A percentile compares a stretch with the other conserved stretches of the same genome.
These are phyloP conservation scores for Antarctomyces pellizariae DNA, from an alignment of 495 filamentous ascomycete genomes.

Conservation along the genomic window DNA sequence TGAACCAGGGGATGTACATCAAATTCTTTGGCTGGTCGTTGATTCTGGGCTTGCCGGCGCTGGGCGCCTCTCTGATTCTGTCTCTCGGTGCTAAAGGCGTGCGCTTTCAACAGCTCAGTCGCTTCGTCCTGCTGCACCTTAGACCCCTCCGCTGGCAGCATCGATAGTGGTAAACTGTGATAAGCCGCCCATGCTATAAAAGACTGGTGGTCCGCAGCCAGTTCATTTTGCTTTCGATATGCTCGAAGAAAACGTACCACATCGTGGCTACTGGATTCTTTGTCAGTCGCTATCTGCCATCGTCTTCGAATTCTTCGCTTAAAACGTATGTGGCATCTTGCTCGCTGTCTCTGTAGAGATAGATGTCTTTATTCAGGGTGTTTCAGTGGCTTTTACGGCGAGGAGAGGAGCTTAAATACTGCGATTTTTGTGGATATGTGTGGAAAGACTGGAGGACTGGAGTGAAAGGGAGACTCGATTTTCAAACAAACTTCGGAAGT, in stretches of 20 bases:
- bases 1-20: conserved; percentile 24
- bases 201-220: conserved; percentile 8
- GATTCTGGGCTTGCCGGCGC: conserved; percentile 6
- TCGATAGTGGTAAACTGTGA: conserved; percentile 5
- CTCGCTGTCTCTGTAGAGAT: conserved; percentile 6
- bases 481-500: too few relatives aligned
- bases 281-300: conserved; percentile 1
- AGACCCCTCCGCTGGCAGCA: conserved; percentile 4
- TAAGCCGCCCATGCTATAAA: conserved; percentile 8
- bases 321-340: conserved; percentile 11
- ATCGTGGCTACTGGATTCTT: conserved; percentile 8
- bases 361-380: conserved; percentile 1
- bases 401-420: too few relatives aligned
- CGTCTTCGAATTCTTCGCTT: conserved; percentile 7
- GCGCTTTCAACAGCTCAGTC: conserved; percentile 18
- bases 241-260: conserved; percentile 11
- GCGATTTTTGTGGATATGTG: too few relatives aligned
- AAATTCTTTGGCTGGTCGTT: too few relatives aligned
- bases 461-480: too few relatives aligned
- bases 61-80: background rate
- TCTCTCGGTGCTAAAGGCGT: conserved; percentile 16
- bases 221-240: conserved; percentile 16
- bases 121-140: conserved; percentile 9
- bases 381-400: conserved; percentile 15
- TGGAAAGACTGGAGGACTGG: too few relatives aligned